Base-by-base conservation (phyloP, 108 stramenopile genomes). In the Nitzschia sp. region DNA sequence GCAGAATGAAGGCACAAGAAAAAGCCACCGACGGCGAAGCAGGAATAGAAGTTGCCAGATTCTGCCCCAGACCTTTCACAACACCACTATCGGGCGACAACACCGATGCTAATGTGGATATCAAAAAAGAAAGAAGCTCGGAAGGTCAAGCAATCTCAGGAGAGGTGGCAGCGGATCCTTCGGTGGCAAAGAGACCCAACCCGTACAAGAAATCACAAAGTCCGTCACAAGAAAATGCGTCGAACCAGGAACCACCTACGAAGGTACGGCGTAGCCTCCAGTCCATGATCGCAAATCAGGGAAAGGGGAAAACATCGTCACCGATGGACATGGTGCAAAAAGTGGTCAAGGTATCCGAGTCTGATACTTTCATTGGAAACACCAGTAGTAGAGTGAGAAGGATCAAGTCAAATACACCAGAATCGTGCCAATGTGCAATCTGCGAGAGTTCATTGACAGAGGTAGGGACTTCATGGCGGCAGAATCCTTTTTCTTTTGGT, bases 401-500 rank as follows among this genome's bases (percentile, higher is more conserved):
- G 15, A 72, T 83, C 55, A 41, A 66, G 12, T 74, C 83, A 8
- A 82, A 87, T 65, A 83, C 78, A 7, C 83, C 87, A n/a, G 72
- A 76, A 58, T 44, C 65, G 50, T 57, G 67, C 56, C 56, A 38
- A 9, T 91, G 90, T 68, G 65, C 44, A 20, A 72, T 91, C 12
- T 91, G 90, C 53, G 63, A 78, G 17, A 56, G 69, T 42, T 15
- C 41, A 20, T 57, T 43, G 21, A 48, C 71, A 21, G 51, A 80
- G 83, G 83, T 80, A 69, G 52, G 17, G 38, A 29, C 34, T 24
- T 14, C 15, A 19, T 41, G 21, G 3, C 22, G 20, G 1, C 54
- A 15, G 29, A 34, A 34, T 34, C 3, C 29, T 34, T 34, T 34
- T 5, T 34, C 5, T 34, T 34, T 34, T 34, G 2, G 51, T 24